Base-by-base conservation (phyloP, 2,329 filamentous ascomycete genomes). In the Alternaria hordeiaustralica region DNA sequence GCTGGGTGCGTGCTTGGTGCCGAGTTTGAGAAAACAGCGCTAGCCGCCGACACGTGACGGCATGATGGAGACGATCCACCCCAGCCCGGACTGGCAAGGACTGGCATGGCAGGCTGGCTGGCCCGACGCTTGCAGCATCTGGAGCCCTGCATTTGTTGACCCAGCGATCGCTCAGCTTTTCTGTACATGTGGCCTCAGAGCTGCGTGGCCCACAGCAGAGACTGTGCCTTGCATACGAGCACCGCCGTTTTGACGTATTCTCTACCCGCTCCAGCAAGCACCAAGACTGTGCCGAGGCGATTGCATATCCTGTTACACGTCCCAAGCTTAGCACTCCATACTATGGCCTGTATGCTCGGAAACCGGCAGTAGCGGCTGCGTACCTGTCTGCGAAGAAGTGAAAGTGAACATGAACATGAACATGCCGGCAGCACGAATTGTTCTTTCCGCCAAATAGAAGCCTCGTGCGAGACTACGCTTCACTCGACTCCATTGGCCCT, bases 1-100 rank as follows among this genome's bases (percentile, higher is more conserved):
- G 65, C 50, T 45, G 53, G 62, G 44, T 50, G 61, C 26, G 30
- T n/a, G 30, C 54, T 47, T 41, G 8, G 41, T 63, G 69, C 64
- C 63, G 60, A 68, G 64, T 70, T 68, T 67, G 61, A 63, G 36
- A 54, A 56, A 44, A 50, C 26, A 20, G 54, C 65, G 56, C 61
- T 68, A 66, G 65, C 28, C 6, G 10, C 6, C 0, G 9, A 13
- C 71, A 71, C 69, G 68, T 68, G 71, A 69, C 62, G 55, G 41
- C 49, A 55, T 55, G 26, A 21, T 30, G 28, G 28, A 25, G 20
- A 41, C 15, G 28, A 12, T 46, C 36, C 41, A 33, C 58, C 26
- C 46, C 20, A 46, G 53, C 55, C 36, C 36, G 36, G 36, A 41
- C 36, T 41, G 36, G 36, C 36, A 41, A 11, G 23, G 18, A 10